Conservation (phyloP, 768 basidiomycete genomes). For the Gymnopilus dilepis region DNA sequence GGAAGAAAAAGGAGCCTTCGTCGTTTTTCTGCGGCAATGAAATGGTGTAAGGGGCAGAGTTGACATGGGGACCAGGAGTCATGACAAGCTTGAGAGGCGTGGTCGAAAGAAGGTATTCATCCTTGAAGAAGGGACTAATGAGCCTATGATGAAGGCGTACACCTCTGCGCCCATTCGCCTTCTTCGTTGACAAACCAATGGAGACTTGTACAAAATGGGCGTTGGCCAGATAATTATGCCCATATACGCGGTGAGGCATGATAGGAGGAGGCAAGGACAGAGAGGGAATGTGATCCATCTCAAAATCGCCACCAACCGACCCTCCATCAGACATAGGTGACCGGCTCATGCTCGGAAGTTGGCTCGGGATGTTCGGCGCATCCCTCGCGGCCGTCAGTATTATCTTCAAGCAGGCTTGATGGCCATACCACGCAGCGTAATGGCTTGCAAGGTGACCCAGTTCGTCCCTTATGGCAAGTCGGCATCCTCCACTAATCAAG, state of each 20-base stretch:
- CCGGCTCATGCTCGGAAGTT: conserved; percentile 30
- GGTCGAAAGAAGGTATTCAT: conserved; percentile 70
- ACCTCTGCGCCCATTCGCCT: conserved; percentile 40
- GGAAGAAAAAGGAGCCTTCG: conserved; percentile 82
- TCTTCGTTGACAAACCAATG: conserved; percentile 68
- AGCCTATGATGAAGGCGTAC: conserved; percentile 78
- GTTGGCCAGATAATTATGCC: conserved; percentile 93
- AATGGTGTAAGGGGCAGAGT: conserved; percentile 89
- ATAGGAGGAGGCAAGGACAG: conserved; percentile 97
- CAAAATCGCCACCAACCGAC: conserved; percentile 57
- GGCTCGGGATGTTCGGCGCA: conserved; percentile 29
- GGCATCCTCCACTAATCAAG: conserved; percentile 81
- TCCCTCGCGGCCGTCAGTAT: conserved; percentile 55
- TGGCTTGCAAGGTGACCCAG: conserved; percentile 84
- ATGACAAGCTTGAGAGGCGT: conserved; percentile 95
- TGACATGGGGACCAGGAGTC: conserved; percentile 83
- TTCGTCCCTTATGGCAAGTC: conserved; percentile 83
- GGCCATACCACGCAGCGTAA: conserved; percentile 97
- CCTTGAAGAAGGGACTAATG: conserved; percentile 69
- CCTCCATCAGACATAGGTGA: conserved; percentile 46
- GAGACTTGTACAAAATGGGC: conserved; percentile 85
- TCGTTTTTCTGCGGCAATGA: conserved; percentile 80
- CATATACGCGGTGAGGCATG: conserved; percentile 97
- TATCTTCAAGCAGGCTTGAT: conserved; percentile 66
- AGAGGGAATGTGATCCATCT: conserved; percentile 92